Conservation (phyloP, 352 stramenopile species). For the Globisporangium heterothallicum region DNA sequence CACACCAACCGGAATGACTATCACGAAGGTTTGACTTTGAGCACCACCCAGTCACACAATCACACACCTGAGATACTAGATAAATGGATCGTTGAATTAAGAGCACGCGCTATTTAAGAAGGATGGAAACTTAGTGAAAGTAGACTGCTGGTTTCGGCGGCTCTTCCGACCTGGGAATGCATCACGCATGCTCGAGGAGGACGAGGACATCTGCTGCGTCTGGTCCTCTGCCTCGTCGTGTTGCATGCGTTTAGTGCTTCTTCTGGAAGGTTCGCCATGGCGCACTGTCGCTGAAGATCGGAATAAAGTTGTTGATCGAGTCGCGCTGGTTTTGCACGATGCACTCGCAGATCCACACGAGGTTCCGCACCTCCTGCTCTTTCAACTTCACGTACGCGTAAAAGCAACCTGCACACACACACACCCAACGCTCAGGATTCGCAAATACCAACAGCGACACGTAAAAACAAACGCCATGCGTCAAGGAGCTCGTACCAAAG, state of each 20-base stretch:
- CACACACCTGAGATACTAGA: background rate
- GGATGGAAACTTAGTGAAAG: background rate
- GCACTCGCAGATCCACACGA: slow-evolving; percentile 99
- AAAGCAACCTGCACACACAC: slow-evolving; percentile 71
- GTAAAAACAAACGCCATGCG: background rate
- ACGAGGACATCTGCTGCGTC: background rate
- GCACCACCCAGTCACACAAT: background rate
- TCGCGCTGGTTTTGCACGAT: slow-evolving; percentile 99
- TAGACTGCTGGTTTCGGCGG: too few species aligned
- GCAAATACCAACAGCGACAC: background rate
- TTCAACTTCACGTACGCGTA: slow-evolving; percentile 99
- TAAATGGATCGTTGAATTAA: background rate
- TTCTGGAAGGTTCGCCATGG: slow-evolving; percentile 85
- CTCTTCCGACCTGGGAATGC: too few species aligned
- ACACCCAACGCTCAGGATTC: background rate
- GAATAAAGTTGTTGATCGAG: slow-evolving; percentile 99
- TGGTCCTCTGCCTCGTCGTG: background rate
- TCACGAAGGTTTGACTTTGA: background rate
- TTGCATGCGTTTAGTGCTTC: slow-evolving; percentile 33
- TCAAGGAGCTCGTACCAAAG: slow-evolving; percentile 78
- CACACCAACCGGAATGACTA: too few species aligned
- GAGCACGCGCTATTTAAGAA: background rate
- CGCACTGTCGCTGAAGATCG: slow-evolving; percentile 95
- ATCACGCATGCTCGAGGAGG: too few species aligned
- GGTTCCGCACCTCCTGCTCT: slow-evolving; percentile 99